Conservation (phyloP, 352 stramenopile species). For the Phytophthora fragariaefolia region DNA sequence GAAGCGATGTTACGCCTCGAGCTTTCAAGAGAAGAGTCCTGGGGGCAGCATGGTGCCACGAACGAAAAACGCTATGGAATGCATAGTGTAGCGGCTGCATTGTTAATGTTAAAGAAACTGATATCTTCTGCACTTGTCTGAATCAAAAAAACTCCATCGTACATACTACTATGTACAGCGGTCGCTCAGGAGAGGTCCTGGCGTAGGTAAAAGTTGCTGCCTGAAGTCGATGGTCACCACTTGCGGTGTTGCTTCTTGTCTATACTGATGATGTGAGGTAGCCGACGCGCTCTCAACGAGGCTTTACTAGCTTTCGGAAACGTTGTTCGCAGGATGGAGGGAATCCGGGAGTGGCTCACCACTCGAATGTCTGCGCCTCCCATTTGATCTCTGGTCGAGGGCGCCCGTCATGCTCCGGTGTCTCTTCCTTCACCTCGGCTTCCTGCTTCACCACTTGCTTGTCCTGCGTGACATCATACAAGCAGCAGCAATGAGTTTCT, state of each 20-base stretch:
- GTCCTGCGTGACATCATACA: conserved; percentile 20
- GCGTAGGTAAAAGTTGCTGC: not conserved
- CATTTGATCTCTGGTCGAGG: conserved; percentile 26
- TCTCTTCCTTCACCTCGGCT: conserved; percentile 12
- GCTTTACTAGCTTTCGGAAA: conserved; percentile 17
- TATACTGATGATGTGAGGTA: conserved; percentile 16
- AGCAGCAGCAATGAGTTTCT: conserved; percentile 7
- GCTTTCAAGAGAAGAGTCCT: conserved; percentile 30
- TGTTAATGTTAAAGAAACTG: conserved; percentile 20
- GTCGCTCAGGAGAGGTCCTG: not conserved
- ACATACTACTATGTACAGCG: no score
- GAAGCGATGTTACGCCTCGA: conserved; percentile 8
- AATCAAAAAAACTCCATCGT: not conserved
- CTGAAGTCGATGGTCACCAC: conserved; percentile 11
- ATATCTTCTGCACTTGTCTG: not conserved
- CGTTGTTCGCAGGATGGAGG: conserved; percentile 15
- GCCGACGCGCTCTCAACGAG: not conserved
- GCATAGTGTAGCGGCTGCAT: conserved; percentile 18
- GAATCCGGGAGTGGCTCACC: conserved; percentile 21
- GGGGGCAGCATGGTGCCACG: conserved; percentile 3
- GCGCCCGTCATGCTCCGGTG: conserved; percentile 1
- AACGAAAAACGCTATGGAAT: conserved; percentile 1
- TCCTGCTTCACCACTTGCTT: conserved; percentile 12
- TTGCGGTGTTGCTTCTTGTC: conserved; percentile 16
- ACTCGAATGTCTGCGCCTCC: conserved; percentile 40